These are phyloP conservation scores for Colletotrichum lindemuthianum DNA, from an alignment of 2,329 filamentous ascomycete species.

Conservation along the genomic window DNA sequence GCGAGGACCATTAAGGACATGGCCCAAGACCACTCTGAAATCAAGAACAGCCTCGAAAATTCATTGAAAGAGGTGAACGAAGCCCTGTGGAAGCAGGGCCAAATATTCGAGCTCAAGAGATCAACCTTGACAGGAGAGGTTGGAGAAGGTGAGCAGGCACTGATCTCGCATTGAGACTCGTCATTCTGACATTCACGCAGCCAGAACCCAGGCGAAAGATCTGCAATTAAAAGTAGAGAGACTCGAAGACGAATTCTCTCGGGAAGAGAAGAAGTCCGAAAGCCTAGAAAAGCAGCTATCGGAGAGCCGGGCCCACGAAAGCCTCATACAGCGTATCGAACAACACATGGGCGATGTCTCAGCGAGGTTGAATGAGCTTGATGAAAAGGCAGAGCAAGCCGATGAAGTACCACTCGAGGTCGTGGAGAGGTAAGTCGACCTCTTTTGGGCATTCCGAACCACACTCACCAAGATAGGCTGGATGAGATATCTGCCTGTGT, in stretches of 20 bases:
- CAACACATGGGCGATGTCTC: slow-evolving; percentile 1
- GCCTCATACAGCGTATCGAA: slow-evolving; percentile 5
- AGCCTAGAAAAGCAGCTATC: slow-evolving; percentile 8
- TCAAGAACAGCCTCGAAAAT: slow-evolving; percentile 38
- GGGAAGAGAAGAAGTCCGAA: neutral
- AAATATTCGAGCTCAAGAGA: neutral
- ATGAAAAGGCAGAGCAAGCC: neutral
- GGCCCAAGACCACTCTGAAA: slow-evolving; percentile 42
- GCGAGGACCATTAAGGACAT: slow-evolving; percentile 48
- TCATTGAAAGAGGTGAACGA: slow-evolving; percentile 29
- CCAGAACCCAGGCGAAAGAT: neutral
- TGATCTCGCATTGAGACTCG: too few relatives aligned
- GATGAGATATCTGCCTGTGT: slow-evolving; percentile 4
- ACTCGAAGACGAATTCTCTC: neutral
- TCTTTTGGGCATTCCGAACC: too few relatives aligned
- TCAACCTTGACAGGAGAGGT: neutral
- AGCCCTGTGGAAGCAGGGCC: slow-evolving; percentile 22
- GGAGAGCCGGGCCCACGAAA: neutral
- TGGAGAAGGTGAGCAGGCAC: neutral
- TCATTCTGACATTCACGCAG: neutral
- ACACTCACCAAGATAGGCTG: slow-evolving; percentile 11
- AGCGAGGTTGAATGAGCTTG: neutral
- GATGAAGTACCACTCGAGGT: neutral
- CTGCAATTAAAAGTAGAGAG: neutral
- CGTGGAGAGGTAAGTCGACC: neutral